These are phyloP conservation scores for Corynascus novoguineensis DNA, from an alignment of 495 filamentous ascomycete species.

Conservation along the genomic window DNA sequence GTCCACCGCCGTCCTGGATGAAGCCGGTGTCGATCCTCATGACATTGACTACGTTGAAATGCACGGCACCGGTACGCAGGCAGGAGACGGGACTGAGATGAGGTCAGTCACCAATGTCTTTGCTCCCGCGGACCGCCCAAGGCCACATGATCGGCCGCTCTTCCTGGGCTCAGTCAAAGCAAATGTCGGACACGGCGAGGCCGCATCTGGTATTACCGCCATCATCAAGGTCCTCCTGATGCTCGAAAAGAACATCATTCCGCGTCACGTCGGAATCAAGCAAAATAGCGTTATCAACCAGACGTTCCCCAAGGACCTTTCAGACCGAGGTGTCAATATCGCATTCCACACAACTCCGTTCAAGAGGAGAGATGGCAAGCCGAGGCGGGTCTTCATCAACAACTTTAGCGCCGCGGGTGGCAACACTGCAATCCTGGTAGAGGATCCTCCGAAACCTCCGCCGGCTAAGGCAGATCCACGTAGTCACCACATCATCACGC, in stretches of 20 bases:
- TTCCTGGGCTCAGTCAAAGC: constrained; percentile 81
- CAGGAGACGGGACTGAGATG: constrained; percentile 77
- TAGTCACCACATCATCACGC: constrained; percentile 47
- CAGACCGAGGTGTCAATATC: constrained; percentile 68
- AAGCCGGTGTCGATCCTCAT: constrained; percentile 64
- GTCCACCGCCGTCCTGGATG: constrained; percentile 62
- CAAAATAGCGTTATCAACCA: constrained; percentile 62
- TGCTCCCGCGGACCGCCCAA: constrained; percentile 61
- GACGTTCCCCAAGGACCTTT: constrained; percentile 70
- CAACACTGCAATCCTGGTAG: constrained; percentile 58
- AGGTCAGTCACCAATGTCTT: constrained; percentile 72
- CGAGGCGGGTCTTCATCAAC: constrained; percentile 59
- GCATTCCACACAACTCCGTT: constrained; percentile 57
- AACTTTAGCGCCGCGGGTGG: constrained; percentile 68
- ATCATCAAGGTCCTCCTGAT: constrained; percentile 84
- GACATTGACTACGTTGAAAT: constrained; percentile 81
- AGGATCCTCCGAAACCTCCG: constrained; percentile 45
- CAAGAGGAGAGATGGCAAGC: constrained; percentile 54
- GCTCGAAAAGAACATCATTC: constrained; percentile 77
- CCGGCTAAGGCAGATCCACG: constrained; percentile 42
- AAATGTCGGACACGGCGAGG: constrained; percentile 86
- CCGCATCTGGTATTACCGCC: constrained; percentile 76
- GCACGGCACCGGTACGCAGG: constrained; percentile 86
- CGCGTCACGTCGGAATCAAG: constrained; percentile 87
- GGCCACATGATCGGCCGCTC: constrained; percentile 63